Percentiles rank a stretch among this genome's conserved stretches.
These are phyloP conservation scores for Silene uniflora DNA, from an alignment of 148 eudicot species.

Conservation along the genomic window DNA sequence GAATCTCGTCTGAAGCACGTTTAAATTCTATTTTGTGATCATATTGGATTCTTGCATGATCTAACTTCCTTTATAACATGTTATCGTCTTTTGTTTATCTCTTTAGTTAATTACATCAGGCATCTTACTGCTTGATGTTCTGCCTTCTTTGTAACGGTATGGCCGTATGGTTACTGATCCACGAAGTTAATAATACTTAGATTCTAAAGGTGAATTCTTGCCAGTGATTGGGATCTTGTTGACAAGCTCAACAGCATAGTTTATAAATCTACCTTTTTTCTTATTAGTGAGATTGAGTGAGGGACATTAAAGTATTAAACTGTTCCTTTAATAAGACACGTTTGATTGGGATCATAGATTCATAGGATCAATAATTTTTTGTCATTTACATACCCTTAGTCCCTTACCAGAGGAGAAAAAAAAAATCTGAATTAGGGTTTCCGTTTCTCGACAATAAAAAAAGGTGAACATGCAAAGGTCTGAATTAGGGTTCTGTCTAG, in stretches of 20 bases:
- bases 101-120: not conserved
- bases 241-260: not conserved
- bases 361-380: no score
- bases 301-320: no score
- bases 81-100: conserved; percentile 7
- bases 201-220: not conserved
- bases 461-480: no score
- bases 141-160: not conserved
- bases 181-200: not conserved
- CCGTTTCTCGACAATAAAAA: no score
- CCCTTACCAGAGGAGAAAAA: no score
- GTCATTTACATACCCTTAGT: no score
- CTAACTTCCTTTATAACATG: conserved; percentile 8
- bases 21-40: conserved; percentile 7
- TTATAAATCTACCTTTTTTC: no score
- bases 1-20: not conserved
- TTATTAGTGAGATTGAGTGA: no score
- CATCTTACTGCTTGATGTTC: not conserved
- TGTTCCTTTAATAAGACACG: no score
- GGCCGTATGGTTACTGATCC: not conserved
- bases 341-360: no score
- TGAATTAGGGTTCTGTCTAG: no score
- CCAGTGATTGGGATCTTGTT: not conserved
- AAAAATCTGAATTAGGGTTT: no score
- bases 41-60: not conserved